Conservation (phyloP, 148 eudicot species). For the Rhododendron henanense region DNA sequence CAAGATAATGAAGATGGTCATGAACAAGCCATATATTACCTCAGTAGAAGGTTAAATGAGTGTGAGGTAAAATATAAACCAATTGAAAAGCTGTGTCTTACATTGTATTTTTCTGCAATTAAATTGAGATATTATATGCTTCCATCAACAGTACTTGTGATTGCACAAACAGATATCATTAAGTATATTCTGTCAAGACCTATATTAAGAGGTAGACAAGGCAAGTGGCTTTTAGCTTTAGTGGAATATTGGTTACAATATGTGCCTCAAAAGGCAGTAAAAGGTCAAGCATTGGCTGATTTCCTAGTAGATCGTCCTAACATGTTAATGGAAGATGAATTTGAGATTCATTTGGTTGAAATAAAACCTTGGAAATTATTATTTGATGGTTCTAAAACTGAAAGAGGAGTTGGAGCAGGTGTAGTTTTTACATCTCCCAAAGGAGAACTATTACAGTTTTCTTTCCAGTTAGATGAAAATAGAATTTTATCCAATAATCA, state of each 20-base stretch:
- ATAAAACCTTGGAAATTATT: not conserved
- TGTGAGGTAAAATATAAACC: not conserved
- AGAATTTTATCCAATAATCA: not conserved
- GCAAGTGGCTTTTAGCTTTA: not conserved
- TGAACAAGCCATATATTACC: not conserved
- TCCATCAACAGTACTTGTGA: not conserved
- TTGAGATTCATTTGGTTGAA: not conserved
- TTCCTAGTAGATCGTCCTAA: not conserved
- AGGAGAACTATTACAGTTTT: not conserved
- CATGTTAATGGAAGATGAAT: not conserved
- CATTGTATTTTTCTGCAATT: not conserved
- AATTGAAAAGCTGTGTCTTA: not conserved
- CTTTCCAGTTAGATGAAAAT: not conserved
- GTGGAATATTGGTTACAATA: no score
- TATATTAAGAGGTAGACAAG: not conserved
- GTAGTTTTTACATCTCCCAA: not conserved
- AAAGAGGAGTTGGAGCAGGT: not conserved
- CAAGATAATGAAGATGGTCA: not conserved
- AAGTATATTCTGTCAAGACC: not conserved
- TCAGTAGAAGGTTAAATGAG: not conserved
- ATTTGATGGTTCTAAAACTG: not conserved
- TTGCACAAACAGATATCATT: not conserved
- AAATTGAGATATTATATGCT: not conserved
- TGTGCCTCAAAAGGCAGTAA: not conserved
- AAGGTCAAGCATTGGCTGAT: not conserved